Base-by-base conservation (phyloP, 1,284 basidiomycete species). In the Lentinus polychrous region DNA sequence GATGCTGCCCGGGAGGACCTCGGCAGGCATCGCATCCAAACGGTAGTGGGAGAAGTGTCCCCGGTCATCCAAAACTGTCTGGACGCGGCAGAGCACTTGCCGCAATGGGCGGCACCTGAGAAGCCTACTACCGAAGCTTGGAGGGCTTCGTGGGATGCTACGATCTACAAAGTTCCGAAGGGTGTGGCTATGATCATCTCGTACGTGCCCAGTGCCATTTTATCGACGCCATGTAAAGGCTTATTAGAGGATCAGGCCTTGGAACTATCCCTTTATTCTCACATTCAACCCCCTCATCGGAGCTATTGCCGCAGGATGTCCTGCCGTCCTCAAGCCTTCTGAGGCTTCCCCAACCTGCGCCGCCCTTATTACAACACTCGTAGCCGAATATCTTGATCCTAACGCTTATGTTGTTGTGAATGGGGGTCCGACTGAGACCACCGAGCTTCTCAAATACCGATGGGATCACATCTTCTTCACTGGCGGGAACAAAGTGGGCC, bases 401-500 rank as follows among this genome's bases (percentile, higher is more conserved):
- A 56, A 58, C 15, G 63, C 67, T 10, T 76, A 70, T 49, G 60
- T 54, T 0, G 66, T 86, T 48, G 74, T 86, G 38, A 76, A 80
- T 51, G 86, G 85, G 15, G 78, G 61, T 5, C 71, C 79, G 1
- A 65, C 70, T 12, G 75, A 84, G 57, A 72, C 75, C 2, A 63
- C 82, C 37, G 82, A 75, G 69, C 64, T 92, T 7, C 73, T 94
- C 12, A 83, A 89, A 54, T 71, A 88, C 42, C 78, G 76, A 49
- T 95, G 90, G 88, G 91, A 84, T 54, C 90, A 92, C 56, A 85
- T 84, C 52, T 58, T 85, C 45, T 82, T 76, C 55, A 80, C 78
- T 2, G 76, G 76, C 55, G 81, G 79, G 18, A 81, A 78, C 10
- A 81, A 81, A 17, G 81, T 94, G 6, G 92, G 79, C 1, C 79